Evolutionary conservation across 805 yeast species (phyloP), one percentile per base, ranked within the genome.

Genomic region (Candida easanensis): DNA sequence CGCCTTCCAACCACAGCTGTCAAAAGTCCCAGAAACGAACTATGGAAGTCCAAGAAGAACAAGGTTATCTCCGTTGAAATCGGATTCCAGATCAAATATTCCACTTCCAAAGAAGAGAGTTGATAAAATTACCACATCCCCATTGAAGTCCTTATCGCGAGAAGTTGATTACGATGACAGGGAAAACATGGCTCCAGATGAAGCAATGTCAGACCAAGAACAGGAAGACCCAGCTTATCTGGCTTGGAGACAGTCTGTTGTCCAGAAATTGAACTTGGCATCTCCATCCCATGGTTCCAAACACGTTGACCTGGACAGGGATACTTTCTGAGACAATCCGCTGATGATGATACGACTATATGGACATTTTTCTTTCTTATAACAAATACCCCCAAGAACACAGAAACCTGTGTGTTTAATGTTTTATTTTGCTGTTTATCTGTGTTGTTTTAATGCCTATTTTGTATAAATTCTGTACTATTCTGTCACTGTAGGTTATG

Each of bases 201-300:
- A 41, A 8, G 22, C 36, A 10, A 45, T 36, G 26, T 46, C 45
- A 11, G 56, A 54, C 19, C 42, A 46, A 21, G 51, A 49, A 18
- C 56, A 51, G 18, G 53, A 48, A 30, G 46, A 51, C 21, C 49
- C 47, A 27, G 51, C 51, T 9, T 58, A 57, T 18, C 52, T 55
- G 3, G 43, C 33, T 10, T 58, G 62, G 63, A 53, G 63, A 41
- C 45, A 49, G 31, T 58, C 57, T 23, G 62, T 57, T 41, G 44
- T 58, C 34, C 44, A 46, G 38, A 58, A 57, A 35, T 40, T 58
- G 42, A 57, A 58, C 23, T 43, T 39, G 14, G 34, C 48, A 4
- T 22, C 41, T 14, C 33, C 44, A 26, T 36, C n/a, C n/a, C n/a
- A n/a, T n/a, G n/a, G n/a, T n/a, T n/a, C n/a, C n/a, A n/a, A n/a